Base-by-base conservation (phyloP, 306 rosid genomes). In the Vigna angularis region DNA sequence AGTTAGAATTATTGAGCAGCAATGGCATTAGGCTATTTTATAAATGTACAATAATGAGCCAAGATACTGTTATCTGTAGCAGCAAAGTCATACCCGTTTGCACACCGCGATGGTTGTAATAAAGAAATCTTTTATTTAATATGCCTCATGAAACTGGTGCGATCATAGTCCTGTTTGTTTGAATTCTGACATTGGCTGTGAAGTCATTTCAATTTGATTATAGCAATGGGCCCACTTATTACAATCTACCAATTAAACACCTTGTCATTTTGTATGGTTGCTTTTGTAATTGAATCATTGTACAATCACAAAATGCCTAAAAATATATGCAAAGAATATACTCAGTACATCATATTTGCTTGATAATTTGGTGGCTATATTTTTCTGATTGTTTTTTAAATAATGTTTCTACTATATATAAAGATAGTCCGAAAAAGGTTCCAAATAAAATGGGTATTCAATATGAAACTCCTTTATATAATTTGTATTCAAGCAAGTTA, bases 401-500 rank as follows among this genome's bases (percentile, higher is more conserved):
- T 44, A 17, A n/a, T 28, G 61, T 63, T 65, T 66, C 18, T 28
- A 28, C 32, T 28, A 28, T 28, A 3, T 28, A 4, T 28, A 28
- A 28, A 28, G 32, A 28, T 28, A 28, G 32, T 28, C 32, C 56
- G 69, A 66, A 51, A 36, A 73, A 30, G 28, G 38, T 59, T 76
- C 42, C 53, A 50, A 32, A 22, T 69, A 53, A 75, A 75, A 48
- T 52, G 20, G n/a, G 28, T 68, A 3, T 71, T 66, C 65, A 66
- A 34, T 32, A 44, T 24, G 62, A 66, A 42, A 32, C 30, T 63
- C 36, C 15, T 76, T 30, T 16, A 72, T n/a, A 40, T 77, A 70
- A 47, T 72, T 63, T 49, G 50, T 13, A 66, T 63, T 55, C 67
- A 28, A 62, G 70, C 59, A 32, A 67, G 10, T 75, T 68, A 70